Base-by-base conservation (phyloP, 2,329 filamentous ascomycete species). In the Talaromyces sp. region DNA sequence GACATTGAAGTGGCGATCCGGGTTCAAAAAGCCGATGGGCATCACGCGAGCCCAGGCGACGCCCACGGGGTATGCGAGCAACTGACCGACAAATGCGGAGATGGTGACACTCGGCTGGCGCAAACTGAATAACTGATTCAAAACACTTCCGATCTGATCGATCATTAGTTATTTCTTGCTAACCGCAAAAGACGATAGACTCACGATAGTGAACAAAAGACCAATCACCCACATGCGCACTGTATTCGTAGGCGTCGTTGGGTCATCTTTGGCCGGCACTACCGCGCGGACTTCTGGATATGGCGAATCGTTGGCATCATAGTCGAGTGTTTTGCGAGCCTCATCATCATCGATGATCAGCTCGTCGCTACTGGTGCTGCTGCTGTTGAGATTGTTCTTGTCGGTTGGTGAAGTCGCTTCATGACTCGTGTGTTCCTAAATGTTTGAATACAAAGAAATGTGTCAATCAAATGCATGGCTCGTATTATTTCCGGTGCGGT, bases 1-100 rank as follows among this genome's bases (percentile, higher is more conserved):
- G 56, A 72, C 73, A 42, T 71, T 79, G 68, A 70, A 73, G 54
- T 75, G 73, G 1, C 78, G 72, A 58, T 76, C 74, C 6, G 79
- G 79, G 58, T 81, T 81, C 4, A 80, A 63, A 59, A 73, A 71
- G 9, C 69, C 78, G 66, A 80, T 68, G 69, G 64, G 75, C 69
- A 71, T 73, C 76, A 71, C 72, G 63, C 66, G 69, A 9, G 74
- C 74, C 74, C 74, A 76, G 23, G 71, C 71, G 57, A 73, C 74
- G 2, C 80, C 80, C 2, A 81, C 62, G 0, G 79, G 80, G 60
- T 79, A 81, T 0, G 80, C 76, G 5, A 81, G 64, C 40, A 82
- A 72, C 61, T 82, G 80, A 14, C 75, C 74, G 11, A 77, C 75
- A 23, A 76, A 66, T 4, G 74, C 67, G 57, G 70, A 75, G 63